These are phyloP conservation scores for Taphrina flavorubra DNA, from an alignment of 1,139 yeast species.

Conservation along the genomic window DNA sequence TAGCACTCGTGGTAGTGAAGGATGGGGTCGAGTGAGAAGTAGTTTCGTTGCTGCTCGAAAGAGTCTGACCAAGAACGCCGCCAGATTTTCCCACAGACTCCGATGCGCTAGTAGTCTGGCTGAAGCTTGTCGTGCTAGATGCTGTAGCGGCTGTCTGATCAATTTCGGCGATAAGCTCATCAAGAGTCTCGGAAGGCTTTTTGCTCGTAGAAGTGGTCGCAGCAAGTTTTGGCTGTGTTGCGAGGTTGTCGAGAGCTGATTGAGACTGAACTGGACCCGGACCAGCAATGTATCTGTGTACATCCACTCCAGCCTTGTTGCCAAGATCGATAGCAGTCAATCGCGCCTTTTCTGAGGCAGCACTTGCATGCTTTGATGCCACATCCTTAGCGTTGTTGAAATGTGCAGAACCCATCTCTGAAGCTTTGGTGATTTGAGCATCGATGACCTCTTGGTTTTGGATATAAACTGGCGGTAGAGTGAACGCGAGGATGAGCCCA, in stretches of 20 bases:
- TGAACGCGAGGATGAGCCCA: constrained; percentile 67
- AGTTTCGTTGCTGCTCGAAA: background rate
- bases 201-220: constrained; percentile 4
- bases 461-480: constrained; percentile 75
- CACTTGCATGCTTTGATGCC: constrained; percentile 33
- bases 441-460: constrained; percentile 82
- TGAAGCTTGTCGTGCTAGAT: background rate
- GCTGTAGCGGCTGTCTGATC: background rate
- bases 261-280: constrained; percentile 32
- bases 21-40: background rate
- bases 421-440: constrained; percentile 65
- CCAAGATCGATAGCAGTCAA: constrained; percentile 34
- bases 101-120: background rate
- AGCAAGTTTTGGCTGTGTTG: constrained; percentile 15
- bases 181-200: constrained; percentile 6
- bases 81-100: background rate
- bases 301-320: constrained; percentile 39
- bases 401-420: constrained; percentile 54
- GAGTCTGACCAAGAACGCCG: background rate
- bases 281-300: constrained; percentile 21
- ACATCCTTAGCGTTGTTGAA: constrained; percentile 25
- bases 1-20: background rate
- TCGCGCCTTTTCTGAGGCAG: constrained; percentile 34
- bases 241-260: constrained; percentile 22
- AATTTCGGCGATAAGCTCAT: constrained; percentile 14